Evolutionary conservation across 768 basidiomycete genomes (phyloP), one percentile per base, ranked within the genome.

Genomic region (Krasilnikovozyma curviuscula): DNA sequence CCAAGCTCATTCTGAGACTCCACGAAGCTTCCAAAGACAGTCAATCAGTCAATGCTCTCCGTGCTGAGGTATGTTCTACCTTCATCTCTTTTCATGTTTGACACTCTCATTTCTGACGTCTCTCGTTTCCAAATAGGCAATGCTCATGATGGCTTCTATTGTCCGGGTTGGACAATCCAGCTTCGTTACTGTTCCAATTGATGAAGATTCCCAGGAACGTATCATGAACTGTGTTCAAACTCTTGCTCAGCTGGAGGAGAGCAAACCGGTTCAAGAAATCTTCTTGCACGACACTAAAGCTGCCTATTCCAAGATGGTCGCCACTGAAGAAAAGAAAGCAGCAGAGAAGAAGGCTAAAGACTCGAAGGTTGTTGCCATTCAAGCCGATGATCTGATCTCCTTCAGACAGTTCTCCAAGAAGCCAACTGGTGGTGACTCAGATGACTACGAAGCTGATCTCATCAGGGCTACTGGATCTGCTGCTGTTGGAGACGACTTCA

Each of bases 341-440:
- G 73, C 74, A 21, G 91, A 93, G 65, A 84, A 88, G 73, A 83
- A 81, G 66, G 82, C 78, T 55, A 72, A 78, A 14, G 89, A 91
- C 63, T 27, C 35, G 25, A 81, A 76, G 67, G 71, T 71, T 30
- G 68, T 68, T 12, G 71, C 73, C n/a, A 71, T 95, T 13, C 91
- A 97, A 61, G 82, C 91, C 24, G 93, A 98, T 57, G 91, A 98
- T 60, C 63, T 91, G 19, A 70, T 98, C 51, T 74, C 71, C 21
- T 97, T 98, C 75, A 72, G 91, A 27, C 89, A 93, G 61, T 86
- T 98, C 69, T 79, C 83, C 31, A 95, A 89, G 72, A 95, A 88
- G 68, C 72, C 77, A 0, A 74, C 73, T 1, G 79, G 79, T 47
- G 84, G 86, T 54, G 76, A 78, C 49, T 62, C 57, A 6, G 68